Evolutionary conservation across 1,284 basidiomycete species (phyloP), one percentile per base, ranked within the genome.

Genomic region (Tilletia indica): DNA sequence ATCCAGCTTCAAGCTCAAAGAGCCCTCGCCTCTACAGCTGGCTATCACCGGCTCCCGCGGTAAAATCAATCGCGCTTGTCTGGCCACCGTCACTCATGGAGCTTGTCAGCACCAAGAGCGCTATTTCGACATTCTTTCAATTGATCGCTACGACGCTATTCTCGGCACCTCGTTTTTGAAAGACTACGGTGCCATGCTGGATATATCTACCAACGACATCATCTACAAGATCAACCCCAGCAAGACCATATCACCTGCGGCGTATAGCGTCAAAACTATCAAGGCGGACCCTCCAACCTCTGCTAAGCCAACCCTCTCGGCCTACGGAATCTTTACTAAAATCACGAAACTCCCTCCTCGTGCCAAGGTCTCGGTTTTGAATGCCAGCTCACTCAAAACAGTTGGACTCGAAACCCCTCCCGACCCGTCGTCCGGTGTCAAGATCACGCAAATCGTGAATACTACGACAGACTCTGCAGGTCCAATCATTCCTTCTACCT

Each of bases 41-140:
- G 58, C 58, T 4, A 61, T 61, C 25, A 61, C 58, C 31, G 58
- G 58, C 36, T 61, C 31, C 12, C 58, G 58, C 31, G 58, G 58
- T 3, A 61, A 61, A 19, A 61, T 61, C 6, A 61, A 61, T 19
- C 58, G 58, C 21, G 58, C 25, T 31, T 61, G 58, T 19, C n/a
- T 12, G 11, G 58, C 34, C 8, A 14, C 25, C 8, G 25, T 61
- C 19, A 61, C 58, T 6, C 58, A 61, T 31, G 58, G 58, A 61
- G 25, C 11, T 14, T 61, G 58, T 61, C 21, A 31, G 34, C 14
- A 61, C 4, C 58, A 61, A 36, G 21, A 8, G 12, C 58, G 34
- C 25, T 61, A 61, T 19, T 61, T 61, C 31, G 58, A 61, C 58
- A 38, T 54, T 54, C 51, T 54, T 31, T n/a, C 16, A 19, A 19